phyloP scores from a whole-genome alignment of 2,329 filamentous ascomycete genomes.

The Sphaerulina vaccinii region DNA sequence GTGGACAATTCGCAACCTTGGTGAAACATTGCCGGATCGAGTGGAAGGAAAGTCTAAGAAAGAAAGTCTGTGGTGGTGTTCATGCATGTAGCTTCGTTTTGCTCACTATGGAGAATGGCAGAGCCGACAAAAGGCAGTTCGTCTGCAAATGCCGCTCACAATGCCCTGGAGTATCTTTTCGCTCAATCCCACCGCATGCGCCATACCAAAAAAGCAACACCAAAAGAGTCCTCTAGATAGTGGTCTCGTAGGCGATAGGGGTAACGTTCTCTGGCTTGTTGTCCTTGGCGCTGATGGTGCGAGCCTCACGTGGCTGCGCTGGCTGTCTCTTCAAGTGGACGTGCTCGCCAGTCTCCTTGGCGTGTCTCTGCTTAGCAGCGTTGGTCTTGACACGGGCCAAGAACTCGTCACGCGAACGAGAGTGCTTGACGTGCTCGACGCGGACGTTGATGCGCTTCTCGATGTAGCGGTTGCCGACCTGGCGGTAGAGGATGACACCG shows the following conservation, averaged over 20 bases:
- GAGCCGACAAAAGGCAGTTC: constrained; percentile 15
- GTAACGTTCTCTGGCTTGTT: constrained; percentile 88
- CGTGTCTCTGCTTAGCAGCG: constrained; percentile 86
- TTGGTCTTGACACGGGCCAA: constrained; percentile 94
- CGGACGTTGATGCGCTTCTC: constrained; percentile 99
- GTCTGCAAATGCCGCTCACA: constrained; percentile 17
- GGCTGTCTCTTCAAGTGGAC: constrained; percentile 93
- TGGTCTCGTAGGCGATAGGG: constrained; percentile 95
- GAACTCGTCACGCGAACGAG: constrained; percentile 96
- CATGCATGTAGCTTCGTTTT: constrained; percentile 30
- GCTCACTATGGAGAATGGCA: constrained; percentile 28
- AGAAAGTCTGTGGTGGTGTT: constrained; percentile 11
- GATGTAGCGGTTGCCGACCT: constrained; percentile 98
- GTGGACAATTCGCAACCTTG: background rate
- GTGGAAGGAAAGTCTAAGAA: constrained; percentile 3
- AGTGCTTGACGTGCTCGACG: constrained; percentile 93
- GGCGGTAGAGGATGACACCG: constrained; percentile 99
- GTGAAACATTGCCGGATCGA: constrained; percentile 1
- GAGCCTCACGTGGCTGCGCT: constrained; percentile 72
- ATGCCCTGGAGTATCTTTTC: constrained; percentile 18
- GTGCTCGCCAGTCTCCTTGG: constrained; percentile 82
- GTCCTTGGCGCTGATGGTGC: constrained; percentile 75
- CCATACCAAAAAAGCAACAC: constrained; percentile 24
- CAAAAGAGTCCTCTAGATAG: constrained; percentile 70
- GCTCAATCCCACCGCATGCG: constrained; percentile 23